Evolutionary conservation across 2,329 filamentous ascomycete species (phyloP).

Genomic region (Monilinia laxa): DNA sequence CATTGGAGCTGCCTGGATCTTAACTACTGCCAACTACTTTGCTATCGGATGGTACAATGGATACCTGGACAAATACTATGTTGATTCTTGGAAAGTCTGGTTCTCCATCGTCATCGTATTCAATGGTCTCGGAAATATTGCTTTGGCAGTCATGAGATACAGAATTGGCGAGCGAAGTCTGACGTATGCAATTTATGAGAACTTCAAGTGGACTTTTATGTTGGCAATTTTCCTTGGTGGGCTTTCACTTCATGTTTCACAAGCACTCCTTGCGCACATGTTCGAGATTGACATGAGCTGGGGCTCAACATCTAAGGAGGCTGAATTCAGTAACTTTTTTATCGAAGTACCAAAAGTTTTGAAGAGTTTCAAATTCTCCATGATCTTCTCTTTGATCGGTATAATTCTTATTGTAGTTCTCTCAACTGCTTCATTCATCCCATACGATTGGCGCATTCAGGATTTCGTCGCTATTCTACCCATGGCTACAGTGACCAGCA

Average conservation of each 20-base stretch:
- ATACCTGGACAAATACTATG: constrained; percentile 76
- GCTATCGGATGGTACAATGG: constrained; percentile 74
- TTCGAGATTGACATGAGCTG: constrained; percentile 84
- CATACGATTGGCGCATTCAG: constrained; percentile 63
- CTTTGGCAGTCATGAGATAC: constrained; percentile 71
- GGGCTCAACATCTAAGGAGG: constrained; percentile 83
- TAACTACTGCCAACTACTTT: constrained; percentile 74
- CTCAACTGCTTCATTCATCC: constrained; percentile 61
- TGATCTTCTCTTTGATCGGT: constrained; percentile 48
- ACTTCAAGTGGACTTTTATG: constrained; percentile 72
- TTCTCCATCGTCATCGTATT: constrained; percentile 79
- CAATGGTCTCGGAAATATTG: constrained; percentile 70
- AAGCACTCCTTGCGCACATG: constrained; percentile 79
- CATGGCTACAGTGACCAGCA: constrained; percentile 67
- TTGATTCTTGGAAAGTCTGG: constrained; percentile 77
- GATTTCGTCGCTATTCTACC: constrained; percentile 76
- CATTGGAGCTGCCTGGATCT: constrained; percentile 71
- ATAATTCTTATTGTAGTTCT: constrained; percentile 61
- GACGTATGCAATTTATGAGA: constrained; percentile 56
- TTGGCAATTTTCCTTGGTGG: constrained; percentile 82
- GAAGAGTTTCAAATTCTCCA: constrained; percentile 63
- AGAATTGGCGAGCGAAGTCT: constrained; percentile 64
- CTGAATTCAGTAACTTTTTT: constrained; percentile 79
- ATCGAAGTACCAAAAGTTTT: constrained; percentile 78
- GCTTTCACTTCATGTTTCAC: constrained; percentile 75